Evolutionary conservation across 768 basidiomycete genomes (phyloP), one percentile per base, ranked within the genome.

Genomic region (Daedalea quercina): DNA sequence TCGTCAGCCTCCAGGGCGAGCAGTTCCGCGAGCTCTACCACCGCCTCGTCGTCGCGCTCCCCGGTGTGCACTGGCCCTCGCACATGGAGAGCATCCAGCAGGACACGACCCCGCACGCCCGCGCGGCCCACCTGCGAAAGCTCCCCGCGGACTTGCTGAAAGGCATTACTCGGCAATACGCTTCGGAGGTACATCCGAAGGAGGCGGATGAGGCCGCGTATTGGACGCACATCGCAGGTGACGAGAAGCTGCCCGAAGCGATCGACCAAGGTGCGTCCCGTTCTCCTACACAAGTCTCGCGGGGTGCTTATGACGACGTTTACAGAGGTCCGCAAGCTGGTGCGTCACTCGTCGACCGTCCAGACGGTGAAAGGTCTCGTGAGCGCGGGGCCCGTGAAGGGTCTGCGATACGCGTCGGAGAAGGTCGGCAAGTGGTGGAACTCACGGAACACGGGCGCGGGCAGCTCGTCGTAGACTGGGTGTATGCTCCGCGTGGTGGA

Each of bases 11-110:
- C 47, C 91, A 96, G 71, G 74, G 76, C 17, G 76, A 77, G 17
- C 90, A 94, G 67, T 98, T 98, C 70, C 80, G 81, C 53, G 88
- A 89, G 64, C 71, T 98, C 53, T 98, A 98, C 73, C 82, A 84
- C 65, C 79, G 84, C 24, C 73, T 90, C 13, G 87, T 85, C 2
- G 78, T 81, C 24, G 90, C 85, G 0, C 70, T 93, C 1, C 90
- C 90, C 13, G 90, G 90, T 19, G 85, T 91, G 15, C 77, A 83
- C 63, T 92, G 90, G 90, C 72, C 73, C 3, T 61, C 67, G 15
- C 69, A 78, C 42, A 70, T 73, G 58, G 53, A 64, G 42, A 67
- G 61, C 52, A 80, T 92, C 51, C 73, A 85, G 71, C 94, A 97
- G 76, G 92, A 96, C 63, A 74, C 74, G 45, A 74, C 75, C 33